Percentiles rank a stretch among this genome's conserved stretches.
Evolutionary conservation across 768 basidiomycete genomes (phyloP).

Genomic region (Leccinum olivaceopallidum): DNA sequence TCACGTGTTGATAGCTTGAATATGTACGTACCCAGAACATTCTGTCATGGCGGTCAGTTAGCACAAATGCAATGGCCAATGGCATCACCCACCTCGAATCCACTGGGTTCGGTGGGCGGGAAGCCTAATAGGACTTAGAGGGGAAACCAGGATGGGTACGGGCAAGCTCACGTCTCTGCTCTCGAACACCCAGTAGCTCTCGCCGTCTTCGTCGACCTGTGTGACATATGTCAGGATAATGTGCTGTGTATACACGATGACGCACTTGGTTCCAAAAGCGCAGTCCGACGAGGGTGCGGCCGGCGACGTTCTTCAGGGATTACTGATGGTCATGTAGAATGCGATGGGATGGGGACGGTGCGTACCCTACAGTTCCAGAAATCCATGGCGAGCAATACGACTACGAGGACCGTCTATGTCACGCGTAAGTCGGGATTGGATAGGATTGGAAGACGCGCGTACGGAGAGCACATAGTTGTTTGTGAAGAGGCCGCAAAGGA

Average conservation of each 20-base stretch:
- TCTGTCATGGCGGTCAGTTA: slow-evolving; percentile 41
- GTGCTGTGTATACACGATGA: background rate
- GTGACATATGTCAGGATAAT: slow-evolving; percentile 6
- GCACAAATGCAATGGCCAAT: slow-evolving; percentile 1
- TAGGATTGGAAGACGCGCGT: slow-evolving; percentile 29
- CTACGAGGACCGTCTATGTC: slow-evolving; percentile 80
- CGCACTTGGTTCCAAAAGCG: slow-evolving; percentile 95
- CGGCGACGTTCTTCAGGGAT: slow-evolving; percentile 78
- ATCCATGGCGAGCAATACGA: slow-evolving; percentile 93
- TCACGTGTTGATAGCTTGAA: slow-evolving; percentile 6
- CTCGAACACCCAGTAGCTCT: slow-evolving; percentile 98
- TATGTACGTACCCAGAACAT: slow-evolving; percentile 83
- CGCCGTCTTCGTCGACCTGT: slow-evolving; percentile 94
- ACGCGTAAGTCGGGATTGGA: slow-evolving; percentile 2
- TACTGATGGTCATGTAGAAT: slow-evolving; percentile 3
- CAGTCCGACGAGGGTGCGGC: slow-evolving; percentile 89
- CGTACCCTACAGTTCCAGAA: slow-evolving; percentile 96
- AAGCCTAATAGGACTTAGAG: slow-evolving; percentile 54
- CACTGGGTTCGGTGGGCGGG: slow-evolving; percentile 82
- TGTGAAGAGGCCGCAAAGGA: slow-evolving; percentile 90
- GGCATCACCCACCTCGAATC: slow-evolving; percentile 71
- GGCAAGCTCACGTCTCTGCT: slow-evolving; percentile 77
- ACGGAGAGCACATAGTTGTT: slow-evolving; percentile 93
- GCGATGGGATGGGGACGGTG: background rate
- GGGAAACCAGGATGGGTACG: background rate